A percentile compares a stretch with the other conserved stretches of the same genome.
Conservation (phyloP, 345 rosid genomes). For the Aquilaria yunnanensis region DNA sequence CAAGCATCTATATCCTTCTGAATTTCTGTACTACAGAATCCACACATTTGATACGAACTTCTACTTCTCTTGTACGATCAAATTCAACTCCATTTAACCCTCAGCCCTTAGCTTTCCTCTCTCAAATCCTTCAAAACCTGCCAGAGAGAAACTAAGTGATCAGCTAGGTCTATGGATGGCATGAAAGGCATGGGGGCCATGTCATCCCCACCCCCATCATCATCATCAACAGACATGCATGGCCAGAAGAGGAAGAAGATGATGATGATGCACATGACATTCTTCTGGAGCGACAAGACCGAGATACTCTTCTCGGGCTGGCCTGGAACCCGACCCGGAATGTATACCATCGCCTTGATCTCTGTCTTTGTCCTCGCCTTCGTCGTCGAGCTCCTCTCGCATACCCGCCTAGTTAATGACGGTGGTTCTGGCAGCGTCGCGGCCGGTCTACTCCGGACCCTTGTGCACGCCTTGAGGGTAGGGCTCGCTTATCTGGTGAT, state of each 20-base stretch:
- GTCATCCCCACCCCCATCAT: no score
- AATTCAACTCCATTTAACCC: no score
- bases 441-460: constrained; percentile 45
- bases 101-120: no score
- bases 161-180: no score
- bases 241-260: constrained; percentile 20
- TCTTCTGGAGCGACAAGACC: constrained; percentile 63
- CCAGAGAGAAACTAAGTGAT: no score
- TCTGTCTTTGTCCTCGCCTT: constrained; percentile 37
- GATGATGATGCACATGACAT: constrained; percentile 65
- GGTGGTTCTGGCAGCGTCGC: constrained; percentile 19
- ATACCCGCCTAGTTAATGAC: constrained; percentile 18
- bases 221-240: constrained; percentile 17
- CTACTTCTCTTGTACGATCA: no score
- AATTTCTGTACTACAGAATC: no score
- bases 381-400: constrained; percentile 50
- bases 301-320: constrained; percentile 63
- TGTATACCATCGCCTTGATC: constrained; percentile 48
- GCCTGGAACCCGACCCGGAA: constrained; percentile 49
- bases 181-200: no score
- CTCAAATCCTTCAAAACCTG: no score
- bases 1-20: no score
- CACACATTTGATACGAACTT: no score
- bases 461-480: constrained; percentile 40
- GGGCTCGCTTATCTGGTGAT: constrained; percentile 62